Percentiles rank a stretch among this genome's conserved stretches.
Conservation (phyloP, 108 stramenopile species). For the Conticribra weissflogii region DNA sequence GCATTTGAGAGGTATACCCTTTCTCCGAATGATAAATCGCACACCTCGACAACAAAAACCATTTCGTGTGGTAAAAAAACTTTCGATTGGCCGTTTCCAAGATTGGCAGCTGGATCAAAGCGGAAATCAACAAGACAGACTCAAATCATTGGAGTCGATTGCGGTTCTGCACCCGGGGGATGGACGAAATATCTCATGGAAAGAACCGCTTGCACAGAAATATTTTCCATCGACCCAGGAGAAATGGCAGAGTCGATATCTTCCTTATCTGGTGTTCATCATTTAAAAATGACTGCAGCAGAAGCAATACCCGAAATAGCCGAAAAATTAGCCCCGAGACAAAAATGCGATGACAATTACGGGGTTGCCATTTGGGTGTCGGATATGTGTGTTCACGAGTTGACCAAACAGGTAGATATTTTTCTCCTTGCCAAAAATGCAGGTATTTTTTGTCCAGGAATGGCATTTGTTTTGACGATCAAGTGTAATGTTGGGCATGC, state of each 20-base stretch:
- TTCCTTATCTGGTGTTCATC: constrained; percentile 21
- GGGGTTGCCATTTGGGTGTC: constrained; percentile 54
- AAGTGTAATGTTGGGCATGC: constrained; percentile 68
- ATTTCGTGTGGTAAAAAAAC: constrained; percentile 6
- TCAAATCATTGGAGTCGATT: constrained; percentile 52
- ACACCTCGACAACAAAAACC: no score
- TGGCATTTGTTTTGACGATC: constrained; percentile 63
- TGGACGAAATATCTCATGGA: constrained; percentile 71
- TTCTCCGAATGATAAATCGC: no score
- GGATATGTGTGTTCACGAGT: constrained; percentile 73
- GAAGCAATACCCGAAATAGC: constrained; percentile 36
- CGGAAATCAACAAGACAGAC: background rate
- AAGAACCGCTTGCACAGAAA: constrained; percentile 30
- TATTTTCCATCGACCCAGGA: constrained; percentile 72
- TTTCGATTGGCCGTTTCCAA: constrained; percentile 16
- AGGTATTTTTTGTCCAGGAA: constrained; percentile 34
- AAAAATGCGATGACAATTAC: no score
- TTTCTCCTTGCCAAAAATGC: constrained; percentile 39
- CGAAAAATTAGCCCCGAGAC: constrained; percentile 12
- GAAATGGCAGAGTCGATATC: constrained; percentile 39
- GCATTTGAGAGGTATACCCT: constrained; percentile 72
- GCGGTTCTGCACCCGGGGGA: constrained; percentile 73
- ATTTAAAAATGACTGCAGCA: constrained; percentile 47
- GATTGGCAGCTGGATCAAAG: constrained; percentile 8
- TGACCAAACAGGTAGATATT: constrained; percentile 51